These are phyloP conservation scores for Trichosporon sp. DNA, from an alignment of 1,284 basidiomycete species.

Conservation along the genomic window DNA sequence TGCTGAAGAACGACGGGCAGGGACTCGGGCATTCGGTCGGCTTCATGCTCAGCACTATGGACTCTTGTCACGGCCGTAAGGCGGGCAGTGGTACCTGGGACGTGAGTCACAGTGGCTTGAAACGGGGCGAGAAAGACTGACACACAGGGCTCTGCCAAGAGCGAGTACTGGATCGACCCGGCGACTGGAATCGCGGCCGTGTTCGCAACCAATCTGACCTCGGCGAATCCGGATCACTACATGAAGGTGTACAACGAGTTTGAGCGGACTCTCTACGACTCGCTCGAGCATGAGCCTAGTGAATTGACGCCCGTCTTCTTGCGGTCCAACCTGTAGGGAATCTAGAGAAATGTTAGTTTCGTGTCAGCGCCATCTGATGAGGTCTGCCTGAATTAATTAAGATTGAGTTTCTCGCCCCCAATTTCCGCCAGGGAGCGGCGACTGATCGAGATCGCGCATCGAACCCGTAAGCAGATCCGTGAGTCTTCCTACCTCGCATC, in stretches of 20 bases:
- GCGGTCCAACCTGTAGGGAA: background rate
- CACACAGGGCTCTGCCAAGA: conserved; percentile 35
- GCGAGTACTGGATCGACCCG: conserved; percentile 39
- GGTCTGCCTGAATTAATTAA: too few relatives aligned
- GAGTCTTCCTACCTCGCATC: too few relatives aligned
- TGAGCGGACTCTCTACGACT: conserved; percentile 44
- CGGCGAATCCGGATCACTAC: conserved; percentile 35
- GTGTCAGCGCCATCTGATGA: too few relatives aligned
- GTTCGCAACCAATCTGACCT: conserved; percentile 36
- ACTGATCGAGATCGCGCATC: too few relatives aligned
- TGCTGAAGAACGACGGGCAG: conserved; percentile 25
- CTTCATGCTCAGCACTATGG: conserved; percentile 25
- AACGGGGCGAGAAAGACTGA: background rate
- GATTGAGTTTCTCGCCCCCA: too few relatives aligned
- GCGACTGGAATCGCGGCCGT: conserved; percentile 32
- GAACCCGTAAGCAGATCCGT: too few relatives aligned
- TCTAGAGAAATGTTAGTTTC: too few relatives aligned
- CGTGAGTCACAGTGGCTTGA: conserved; percentile 17
- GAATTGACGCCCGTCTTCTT: background rate
- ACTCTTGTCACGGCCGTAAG: conserved; percentile 32
- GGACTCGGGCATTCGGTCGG: conserved; percentile 28
- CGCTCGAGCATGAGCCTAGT: conserved; percentile 23
- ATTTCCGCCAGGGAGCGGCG: too few relatives aligned
- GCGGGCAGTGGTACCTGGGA: conserved; percentile 35
- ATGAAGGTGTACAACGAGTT: conserved; percentile 40